Conservation (phyloP, 768 basidiomycete genomes). For the Sporobolomyces pararoseus region DNA sequence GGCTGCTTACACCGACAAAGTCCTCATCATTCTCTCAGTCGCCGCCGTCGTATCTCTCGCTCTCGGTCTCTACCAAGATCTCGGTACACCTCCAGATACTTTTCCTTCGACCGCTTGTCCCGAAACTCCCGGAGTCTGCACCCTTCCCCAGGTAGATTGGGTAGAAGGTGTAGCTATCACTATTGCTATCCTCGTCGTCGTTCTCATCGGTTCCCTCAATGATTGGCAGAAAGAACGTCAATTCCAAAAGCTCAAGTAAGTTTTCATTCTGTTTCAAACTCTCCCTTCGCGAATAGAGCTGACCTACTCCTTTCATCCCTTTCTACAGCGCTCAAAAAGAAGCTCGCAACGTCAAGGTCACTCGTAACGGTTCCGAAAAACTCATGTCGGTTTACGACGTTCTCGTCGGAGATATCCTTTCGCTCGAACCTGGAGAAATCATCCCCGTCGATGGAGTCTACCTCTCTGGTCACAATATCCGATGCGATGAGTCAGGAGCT, state of each 20-base stretch:
- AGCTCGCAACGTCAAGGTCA: conserved; percentile 80
- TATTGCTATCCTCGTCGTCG: conserved; percentile 56
- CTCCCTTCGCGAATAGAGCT: not conserved
- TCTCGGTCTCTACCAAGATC: conserved; percentile 88
- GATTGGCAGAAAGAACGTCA: conserved; percentile 99
- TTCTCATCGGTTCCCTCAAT: conserved; percentile 83
- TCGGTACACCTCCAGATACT: conserved; percentile 63
- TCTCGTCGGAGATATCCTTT: conserved; percentile 86
- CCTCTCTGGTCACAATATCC: conserved; percentile 83
- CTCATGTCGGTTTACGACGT: conserved; percentile 81
- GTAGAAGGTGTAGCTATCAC: conserved; percentile 70
- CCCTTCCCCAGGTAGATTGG: conserved; percentile 83
- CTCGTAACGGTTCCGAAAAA: conserved; percentile 66
- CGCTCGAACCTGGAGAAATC: conserved; percentile 91
- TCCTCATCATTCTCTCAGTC: conserved; percentile 81
- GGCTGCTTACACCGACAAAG: conserved; percentile 71
- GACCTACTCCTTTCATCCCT: not conserved
- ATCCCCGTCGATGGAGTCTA: conserved; percentile 95
- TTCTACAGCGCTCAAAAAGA: conserved; percentile 65
- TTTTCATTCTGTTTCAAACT: not conserved
- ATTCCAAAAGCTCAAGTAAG: conserved; percentile 73
- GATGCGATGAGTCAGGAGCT: conserved; percentile 91
- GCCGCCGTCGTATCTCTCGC: conserved; percentile 90
- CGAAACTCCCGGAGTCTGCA: conserved; percentile 45
- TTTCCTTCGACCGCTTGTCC: conserved; percentile 44